phyloP scores from a whole-genome alignment of 2,329 filamentous ascomycete species.

The Ceratocystis huliohia region DNA sequence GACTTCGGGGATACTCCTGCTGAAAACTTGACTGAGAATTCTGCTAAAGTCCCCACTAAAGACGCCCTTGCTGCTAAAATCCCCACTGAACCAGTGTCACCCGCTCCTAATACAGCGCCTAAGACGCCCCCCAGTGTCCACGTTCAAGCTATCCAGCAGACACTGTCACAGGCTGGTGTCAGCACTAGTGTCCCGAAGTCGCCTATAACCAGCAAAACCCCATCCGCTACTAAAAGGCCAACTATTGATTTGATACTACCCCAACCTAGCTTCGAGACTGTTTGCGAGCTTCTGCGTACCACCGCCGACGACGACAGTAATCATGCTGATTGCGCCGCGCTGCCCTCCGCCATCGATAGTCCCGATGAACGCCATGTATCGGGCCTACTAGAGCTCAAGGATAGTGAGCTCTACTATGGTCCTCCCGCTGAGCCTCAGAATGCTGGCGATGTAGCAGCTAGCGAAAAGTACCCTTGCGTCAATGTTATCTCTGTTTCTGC shows the following conservation, averaged over 20 bases:
- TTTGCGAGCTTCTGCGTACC: background rate
- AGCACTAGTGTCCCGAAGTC: background rate
- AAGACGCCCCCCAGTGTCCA: background rate
- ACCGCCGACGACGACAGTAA: background rate
- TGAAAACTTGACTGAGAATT: background rate
- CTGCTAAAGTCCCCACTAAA: background rate
- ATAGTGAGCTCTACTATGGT: background rate
- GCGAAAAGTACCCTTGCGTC: background rate
- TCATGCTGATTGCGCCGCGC: background rate
- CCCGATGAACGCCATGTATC: background rate
- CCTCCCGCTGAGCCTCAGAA: background rate
- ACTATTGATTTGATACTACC: background rate
- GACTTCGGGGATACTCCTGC: background rate
- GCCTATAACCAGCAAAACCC: background rate
- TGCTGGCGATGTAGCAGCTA: background rate
- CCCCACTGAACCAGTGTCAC: background rate
- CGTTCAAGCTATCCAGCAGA: background rate
- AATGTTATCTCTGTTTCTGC: background rate
- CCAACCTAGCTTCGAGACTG: background rate
- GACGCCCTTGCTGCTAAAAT: background rate
- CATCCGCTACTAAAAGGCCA: background rate
- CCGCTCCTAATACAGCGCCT: background rate
- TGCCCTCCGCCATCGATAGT: background rate
- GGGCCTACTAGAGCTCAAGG: background rate
- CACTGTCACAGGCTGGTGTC: background rate